Conservation (phyloP, 2,329 filamentous ascomycete species). For the Aciculosporium take region DNA sequence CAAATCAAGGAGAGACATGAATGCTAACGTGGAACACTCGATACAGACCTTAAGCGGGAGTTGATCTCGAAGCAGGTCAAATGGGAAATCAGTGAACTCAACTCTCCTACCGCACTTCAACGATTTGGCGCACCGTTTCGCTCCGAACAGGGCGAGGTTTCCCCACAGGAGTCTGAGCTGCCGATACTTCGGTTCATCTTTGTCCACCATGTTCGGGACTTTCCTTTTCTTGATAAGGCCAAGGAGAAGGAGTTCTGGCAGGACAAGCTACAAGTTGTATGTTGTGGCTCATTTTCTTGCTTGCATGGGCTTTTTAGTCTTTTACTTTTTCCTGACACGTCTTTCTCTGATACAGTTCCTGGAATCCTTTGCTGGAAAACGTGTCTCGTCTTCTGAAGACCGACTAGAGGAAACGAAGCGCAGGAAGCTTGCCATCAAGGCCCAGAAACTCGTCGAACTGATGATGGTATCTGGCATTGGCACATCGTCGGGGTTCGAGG, state of each 20-base stretch:
- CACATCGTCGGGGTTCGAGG: constrained; percentile 92
- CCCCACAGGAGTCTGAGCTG: constrained; percentile 83
- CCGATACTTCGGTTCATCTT: constrained; percentile 94
- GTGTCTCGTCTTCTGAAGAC: constrained; percentile 94
- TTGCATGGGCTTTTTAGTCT: not conserved
- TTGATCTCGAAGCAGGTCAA: constrained; percentile 81
- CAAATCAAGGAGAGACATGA: not conserved
- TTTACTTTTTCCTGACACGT: not conserved
- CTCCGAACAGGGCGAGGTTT: constrained; percentile 83
- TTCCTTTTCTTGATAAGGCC: constrained; percentile 92
- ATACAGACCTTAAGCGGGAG: constrained; percentile 81
- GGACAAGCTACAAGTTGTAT: constrained; percentile 84
- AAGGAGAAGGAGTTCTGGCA: constrained; percentile 99
- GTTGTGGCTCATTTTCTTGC: constrained; percentile 21
- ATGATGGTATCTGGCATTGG: constrained; percentile 99
- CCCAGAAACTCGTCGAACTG: constrained; percentile 87
- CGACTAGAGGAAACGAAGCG: constrained; percentile 92
- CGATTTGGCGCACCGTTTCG: constrained; percentile 92
- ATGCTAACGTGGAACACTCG: constrained; percentile 10
- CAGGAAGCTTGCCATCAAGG: constrained; percentile 80
- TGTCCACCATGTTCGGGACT: constrained; percentile 93
- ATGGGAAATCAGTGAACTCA: constrained; percentile 82
- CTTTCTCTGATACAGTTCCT: constrained; percentile 50
- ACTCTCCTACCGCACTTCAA: constrained; percentile 84
- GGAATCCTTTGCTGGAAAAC: constrained; percentile 92